A percentile compares a stretch with the other conserved stretches of the same genome.
These are phyloP conservation scores for Cercospora brassicicola DNA, from an alignment of 2,329 filamentous ascomycete genomes.

Conservation along the genomic window DNA sequence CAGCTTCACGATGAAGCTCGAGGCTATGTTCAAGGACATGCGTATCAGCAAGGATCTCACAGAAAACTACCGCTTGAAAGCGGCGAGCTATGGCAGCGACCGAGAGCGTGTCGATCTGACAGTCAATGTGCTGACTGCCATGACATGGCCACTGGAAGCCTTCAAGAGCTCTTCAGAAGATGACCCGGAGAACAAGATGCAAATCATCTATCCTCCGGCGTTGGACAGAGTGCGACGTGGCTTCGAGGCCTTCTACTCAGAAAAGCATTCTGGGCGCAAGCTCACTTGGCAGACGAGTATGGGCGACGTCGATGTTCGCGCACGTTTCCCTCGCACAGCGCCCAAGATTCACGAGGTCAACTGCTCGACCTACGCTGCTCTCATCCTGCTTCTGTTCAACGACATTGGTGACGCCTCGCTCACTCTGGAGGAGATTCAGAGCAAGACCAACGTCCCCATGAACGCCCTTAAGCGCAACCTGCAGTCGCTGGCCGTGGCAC, in stretches of 20 bases:
- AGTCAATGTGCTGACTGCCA: conserved; percentile 84
- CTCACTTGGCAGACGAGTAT: conserved; percentile 77
- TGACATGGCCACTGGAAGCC: conserved; percentile 90
- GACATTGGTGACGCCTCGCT: conserved; percentile 59
- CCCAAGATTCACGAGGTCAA: conserved; percentile 75
- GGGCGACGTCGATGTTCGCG: conserved; percentile 85
- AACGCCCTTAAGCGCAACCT: conserved; percentile 74
- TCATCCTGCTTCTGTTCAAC: conserved; percentile 88
- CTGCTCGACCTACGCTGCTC: conserved; percentile 88
- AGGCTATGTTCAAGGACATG: conserved; percentile 98
- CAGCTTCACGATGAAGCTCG: conserved; percentile 87
- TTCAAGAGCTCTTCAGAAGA: conserved; percentile 63
- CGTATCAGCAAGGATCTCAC: conserved; percentile 81
- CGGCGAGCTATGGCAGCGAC: conserved; percentile 55
- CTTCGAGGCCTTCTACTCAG: conserved; percentile 85
- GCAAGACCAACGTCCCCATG: conserved; percentile 73
- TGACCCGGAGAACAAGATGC: conserved; percentile 52
- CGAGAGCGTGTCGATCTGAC: conserved; percentile 71
- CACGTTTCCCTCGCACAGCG: conserved; percentile 68
- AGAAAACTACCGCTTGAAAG: conserved; percentile 70
- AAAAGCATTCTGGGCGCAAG: conserved; percentile 81
- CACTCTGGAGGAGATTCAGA: conserved; percentile 76
- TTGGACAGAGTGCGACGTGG: conserved; percentile 75
- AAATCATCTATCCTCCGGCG: conserved; percentile 71
- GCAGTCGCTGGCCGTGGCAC: conserved; percentile 76